A percentile compares a stretch with the other conserved stretches of the same genome.
phyloP scores from a whole-genome alignment of 768 basidiomycete genomes.

The Rhodotorula kratochvilovae region DNA sequence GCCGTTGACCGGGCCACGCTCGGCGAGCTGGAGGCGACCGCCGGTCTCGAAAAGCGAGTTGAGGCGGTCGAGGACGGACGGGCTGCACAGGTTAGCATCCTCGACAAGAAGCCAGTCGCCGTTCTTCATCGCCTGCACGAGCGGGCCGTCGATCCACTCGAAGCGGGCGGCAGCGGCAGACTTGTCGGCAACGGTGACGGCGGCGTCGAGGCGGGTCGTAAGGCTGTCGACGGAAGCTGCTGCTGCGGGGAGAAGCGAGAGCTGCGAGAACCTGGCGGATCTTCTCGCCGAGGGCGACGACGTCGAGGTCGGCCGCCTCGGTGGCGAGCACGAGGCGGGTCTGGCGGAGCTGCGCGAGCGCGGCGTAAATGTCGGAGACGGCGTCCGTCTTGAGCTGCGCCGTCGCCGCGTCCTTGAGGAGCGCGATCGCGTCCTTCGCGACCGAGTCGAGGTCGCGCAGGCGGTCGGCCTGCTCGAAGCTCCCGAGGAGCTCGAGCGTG shows the following conservation, averaged over 20 bases:
- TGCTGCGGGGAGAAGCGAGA: background rate
- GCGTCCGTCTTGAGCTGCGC: constrained; percentile 7
- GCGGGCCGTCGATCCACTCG: constrained; percentile 92
- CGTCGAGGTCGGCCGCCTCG: constrained; percentile 12
- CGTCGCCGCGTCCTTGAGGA: constrained; percentile 9
- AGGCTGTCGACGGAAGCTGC: background rate
- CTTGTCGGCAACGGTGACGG: constrained; percentile 2
- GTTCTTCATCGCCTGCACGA: constrained; percentile 74
- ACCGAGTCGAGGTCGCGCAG: constrained; percentile 33
- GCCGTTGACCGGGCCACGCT: constrained; percentile 78
- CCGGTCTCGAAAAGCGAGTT: constrained; percentile 90
- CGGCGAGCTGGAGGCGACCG: constrained; percentile 77
- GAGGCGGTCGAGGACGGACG: constrained; percentile 90
- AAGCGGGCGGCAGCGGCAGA: constrained; percentile 57
- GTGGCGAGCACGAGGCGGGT: constrained; percentile 6
- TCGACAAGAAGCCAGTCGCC: constrained; percentile 90
- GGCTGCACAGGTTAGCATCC: constrained; percentile 87
- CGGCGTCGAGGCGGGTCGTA: background rate
- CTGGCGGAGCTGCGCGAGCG: constrained; percentile 5
- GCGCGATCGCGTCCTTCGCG: background rate
- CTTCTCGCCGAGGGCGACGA: background rate
- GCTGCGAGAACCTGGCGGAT: constrained; percentile 6
- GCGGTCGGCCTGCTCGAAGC: constrained; percentile 83
- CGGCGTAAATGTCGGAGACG: background rate
- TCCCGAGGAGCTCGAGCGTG: constrained; percentile 86